phyloP scores from a whole-genome alignment of 805 yeast species.

The Wickerhamiella nectarea region DNA sequence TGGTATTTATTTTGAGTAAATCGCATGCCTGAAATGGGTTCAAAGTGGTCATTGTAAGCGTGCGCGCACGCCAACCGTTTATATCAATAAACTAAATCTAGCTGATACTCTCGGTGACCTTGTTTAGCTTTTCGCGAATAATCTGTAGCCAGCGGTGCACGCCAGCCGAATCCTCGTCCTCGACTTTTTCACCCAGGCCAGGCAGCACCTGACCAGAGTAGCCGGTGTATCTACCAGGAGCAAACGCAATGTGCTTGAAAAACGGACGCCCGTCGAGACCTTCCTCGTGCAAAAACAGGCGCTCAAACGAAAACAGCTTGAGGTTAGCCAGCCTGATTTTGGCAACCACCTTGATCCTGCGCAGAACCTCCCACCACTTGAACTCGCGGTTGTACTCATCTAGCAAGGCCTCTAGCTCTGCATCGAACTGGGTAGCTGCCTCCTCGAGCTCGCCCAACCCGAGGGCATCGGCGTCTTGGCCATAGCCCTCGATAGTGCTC shows the following conservation, averaged over 20 bases:
- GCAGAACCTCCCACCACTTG: slow-evolving; percentile 43
- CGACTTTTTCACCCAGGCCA: slow-evolving; percentile 41
- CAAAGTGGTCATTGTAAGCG: slow-evolving; percentile 59
- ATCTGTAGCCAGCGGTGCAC: slow-evolving; percentile 31
- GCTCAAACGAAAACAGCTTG: slow-evolving; percentile 33
- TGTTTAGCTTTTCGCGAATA: slow-evolving; percentile 16
- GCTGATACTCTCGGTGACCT: slow-evolving; percentile 9
- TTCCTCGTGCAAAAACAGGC: slow-evolving; percentile 32
- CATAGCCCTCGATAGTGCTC: slow-evolving; percentile 27
- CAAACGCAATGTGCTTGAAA: slow-evolving; percentile 47
- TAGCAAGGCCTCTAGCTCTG: slow-evolving; percentile 35
- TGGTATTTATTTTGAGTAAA: slow-evolving; percentile 52
- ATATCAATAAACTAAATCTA: background rate
- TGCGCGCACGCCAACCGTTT: background rate
- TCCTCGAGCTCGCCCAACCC: slow-evolving; percentile 19
- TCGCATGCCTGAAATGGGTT: slow-evolving; percentile 83
- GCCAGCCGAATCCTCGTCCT: slow-evolving; percentile 30
- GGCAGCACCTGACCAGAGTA: slow-evolving; percentile 47
- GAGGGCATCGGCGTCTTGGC: slow-evolving; percentile 13
- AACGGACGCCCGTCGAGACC: slow-evolving; percentile 41
- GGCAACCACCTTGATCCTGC: slow-evolving; percentile 18
- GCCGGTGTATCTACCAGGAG: slow-evolving; percentile 48
- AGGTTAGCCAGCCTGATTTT: slow-evolving; percentile 27
- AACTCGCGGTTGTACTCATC: slow-evolving; percentile 45
- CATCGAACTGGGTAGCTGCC: slow-evolving; percentile 35